A percentile compares a stretch with the other conserved stretches of the same genome.
Conservation (phyloP, 2,329 filamentous ascomycete genomes). For the Emmonsiellopsis sp. region DNA sequence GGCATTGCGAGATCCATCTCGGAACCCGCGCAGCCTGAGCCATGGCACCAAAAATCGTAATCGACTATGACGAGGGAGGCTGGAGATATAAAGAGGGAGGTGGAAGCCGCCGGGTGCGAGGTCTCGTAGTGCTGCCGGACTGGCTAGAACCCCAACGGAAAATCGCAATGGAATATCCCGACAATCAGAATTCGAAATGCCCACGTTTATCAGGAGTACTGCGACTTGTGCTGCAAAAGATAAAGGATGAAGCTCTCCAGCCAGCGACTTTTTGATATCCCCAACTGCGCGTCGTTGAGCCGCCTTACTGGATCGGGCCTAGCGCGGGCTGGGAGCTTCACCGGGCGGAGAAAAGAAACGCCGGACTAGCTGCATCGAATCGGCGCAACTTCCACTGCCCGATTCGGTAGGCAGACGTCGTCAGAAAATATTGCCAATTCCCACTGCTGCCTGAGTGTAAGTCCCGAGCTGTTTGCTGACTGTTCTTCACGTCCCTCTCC, state of each 20-base stretch:
- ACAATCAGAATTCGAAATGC: too few species aligned
- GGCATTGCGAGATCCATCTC: conserved; percentile 14
- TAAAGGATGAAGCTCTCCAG: neutral
- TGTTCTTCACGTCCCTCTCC: neutral
- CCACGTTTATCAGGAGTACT: too few species aligned
- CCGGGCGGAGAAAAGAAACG: neutral
- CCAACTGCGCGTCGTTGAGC: conserved; percentile 1
- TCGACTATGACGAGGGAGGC: neutral
- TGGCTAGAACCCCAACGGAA: neutral
- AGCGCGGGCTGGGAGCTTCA: neutral
- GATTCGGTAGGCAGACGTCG: neutral
- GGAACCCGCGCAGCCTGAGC: neutral
- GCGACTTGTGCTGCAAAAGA: neutral
- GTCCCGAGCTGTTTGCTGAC: neutral
- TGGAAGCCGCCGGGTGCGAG: neutral
- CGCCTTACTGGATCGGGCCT: neutral
- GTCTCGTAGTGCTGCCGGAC: neutral
- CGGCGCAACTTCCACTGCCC: neutral
- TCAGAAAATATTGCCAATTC: neutral
- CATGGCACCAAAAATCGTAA: neutral
- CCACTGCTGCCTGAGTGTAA: neutral
- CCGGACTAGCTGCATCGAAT: neutral
- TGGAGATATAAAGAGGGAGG: neutral
- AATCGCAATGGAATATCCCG: too few species aligned
- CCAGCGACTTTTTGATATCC: neutral